Evolutionary conservation across 306 rosid genomes (phyloP).

Genomic region (Parietaria judaica): DNA sequence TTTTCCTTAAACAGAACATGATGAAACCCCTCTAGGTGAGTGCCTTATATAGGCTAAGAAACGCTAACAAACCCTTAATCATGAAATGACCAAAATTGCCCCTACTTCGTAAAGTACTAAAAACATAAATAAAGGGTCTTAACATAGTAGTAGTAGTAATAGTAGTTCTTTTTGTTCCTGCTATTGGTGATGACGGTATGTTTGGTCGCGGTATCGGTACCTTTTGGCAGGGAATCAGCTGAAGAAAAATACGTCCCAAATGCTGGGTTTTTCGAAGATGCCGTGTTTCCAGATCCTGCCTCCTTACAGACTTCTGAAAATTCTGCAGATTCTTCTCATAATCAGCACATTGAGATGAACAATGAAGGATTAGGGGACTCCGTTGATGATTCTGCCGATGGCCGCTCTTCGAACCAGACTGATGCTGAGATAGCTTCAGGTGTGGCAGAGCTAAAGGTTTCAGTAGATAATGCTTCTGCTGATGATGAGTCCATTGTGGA

Average conservation of each 20-base stretch:
- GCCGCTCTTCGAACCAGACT: slow-evolving; percentile 22
- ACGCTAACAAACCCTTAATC: too few relatives aligned
- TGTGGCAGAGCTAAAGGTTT: slow-evolving; percentile 48
- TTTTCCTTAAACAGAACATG: too few relatives aligned
- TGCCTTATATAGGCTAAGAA: too few relatives aligned
- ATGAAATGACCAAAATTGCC: too few relatives aligned
- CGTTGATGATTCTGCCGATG: slow-evolving; percentile 30
- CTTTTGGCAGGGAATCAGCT: slow-evolving; percentile 58
- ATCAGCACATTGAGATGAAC: slow-evolving; percentile 23
- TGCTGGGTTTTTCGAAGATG: slow-evolving; percentile 80
- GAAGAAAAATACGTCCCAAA: slow-evolving; percentile 79
- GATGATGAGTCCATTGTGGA: slow-evolving; percentile 33
- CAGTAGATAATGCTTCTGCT: slow-evolving; percentile 29
- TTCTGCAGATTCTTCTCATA: slow-evolving; percentile 28
- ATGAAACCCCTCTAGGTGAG: too few relatives aligned
- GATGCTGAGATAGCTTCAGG: slow-evolving; percentile 29
- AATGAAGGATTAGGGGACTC: slow-evolving; percentile 28
- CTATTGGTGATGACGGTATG: not conserved
- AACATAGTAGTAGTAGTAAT: too few relatives aligned
- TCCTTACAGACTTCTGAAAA: slow-evolving; percentile 35
- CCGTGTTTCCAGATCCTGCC: slow-evolving; percentile 74
- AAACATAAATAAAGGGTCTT: too few relatives aligned
- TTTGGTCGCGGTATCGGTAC: slow-evolving; percentile 6
- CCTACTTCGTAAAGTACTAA: too few relatives aligned
- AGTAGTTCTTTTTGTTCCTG: too few relatives aligned